A percentile compares a stretch with the other conserved stretches of the same genome.
phyloP scores from a whole-genome alignment of 2,329 filamentous ascomycete genomes.

The Fusarium sp. region DNA sequence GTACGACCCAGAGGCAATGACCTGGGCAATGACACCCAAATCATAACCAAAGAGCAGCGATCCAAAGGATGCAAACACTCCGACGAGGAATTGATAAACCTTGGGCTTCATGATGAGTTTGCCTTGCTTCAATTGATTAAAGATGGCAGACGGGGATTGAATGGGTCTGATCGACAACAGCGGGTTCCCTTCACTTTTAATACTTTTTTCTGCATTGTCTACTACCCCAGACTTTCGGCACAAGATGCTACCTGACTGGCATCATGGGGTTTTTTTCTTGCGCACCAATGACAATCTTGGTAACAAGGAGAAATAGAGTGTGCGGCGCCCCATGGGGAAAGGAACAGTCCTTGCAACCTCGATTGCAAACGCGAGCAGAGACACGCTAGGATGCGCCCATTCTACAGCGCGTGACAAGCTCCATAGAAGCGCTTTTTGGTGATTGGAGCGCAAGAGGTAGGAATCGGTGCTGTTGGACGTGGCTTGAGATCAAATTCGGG shows the following conservation, averaged over 20 bases:
- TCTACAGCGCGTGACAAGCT: constrained; percentile 11
- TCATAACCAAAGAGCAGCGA: constrained; percentile 44
- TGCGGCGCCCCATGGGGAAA: constrained; percentile 12
- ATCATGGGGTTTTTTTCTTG: neutral
- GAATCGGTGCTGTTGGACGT: neutral
- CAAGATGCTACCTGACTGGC: neutral
- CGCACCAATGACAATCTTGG: constrained; percentile 5
- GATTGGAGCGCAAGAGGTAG: constrained; percentile 13
- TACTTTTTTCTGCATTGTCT: neutral
- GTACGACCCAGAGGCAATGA: constrained; percentile 57
- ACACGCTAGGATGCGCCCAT: constrained; percentile 6
- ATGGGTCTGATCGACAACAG: constrained; percentile 5
- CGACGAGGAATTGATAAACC: constrained; percentile 62
- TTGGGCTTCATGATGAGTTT: constrained; percentile 47
- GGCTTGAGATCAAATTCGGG: neutral
- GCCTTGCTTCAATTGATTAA: neutral
- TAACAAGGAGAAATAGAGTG: neutral
- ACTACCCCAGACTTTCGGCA: constrained; percentile 1
- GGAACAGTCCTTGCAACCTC: neutral
- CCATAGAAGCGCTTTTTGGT: constrained; percentile 6
- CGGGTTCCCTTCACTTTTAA: constrained; percentile 1
- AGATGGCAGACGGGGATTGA: neutral
- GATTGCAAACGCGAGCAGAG: neutral
- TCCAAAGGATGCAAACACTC: constrained; percentile 47
- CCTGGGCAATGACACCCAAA: constrained; percentile 56